Evolutionary conservation across 345 rosid species (phyloP).

Genomic region (Boechera divaricarpa): DNA sequence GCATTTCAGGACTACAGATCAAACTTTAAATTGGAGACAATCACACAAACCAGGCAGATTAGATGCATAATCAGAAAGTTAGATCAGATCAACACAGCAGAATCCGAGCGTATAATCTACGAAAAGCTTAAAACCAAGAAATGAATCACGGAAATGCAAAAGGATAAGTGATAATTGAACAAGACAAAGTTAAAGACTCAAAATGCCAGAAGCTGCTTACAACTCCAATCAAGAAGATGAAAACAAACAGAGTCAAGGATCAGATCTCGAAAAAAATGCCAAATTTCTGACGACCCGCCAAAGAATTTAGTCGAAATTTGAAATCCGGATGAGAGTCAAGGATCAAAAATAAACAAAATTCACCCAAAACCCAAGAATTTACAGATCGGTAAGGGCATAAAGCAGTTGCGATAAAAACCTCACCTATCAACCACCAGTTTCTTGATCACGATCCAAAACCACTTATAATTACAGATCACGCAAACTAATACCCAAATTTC

Average conservation of each 20-base stretch:
- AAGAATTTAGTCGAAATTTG: conserved; percentile 14
- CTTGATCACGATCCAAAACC: conserved; percentile 38
- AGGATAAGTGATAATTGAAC: conserved; percentile 5
- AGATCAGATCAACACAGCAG: conserved; percentile 36
- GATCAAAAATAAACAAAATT: not conserved
- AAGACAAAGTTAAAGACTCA: conserved; percentile 18
- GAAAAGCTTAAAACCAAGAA: not conserved
- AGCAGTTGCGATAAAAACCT: not conserved
- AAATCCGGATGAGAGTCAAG: conserved; percentile 23
- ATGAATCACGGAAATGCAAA: conserved; percentile 26
- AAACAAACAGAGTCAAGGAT: conserved; percentile 1
- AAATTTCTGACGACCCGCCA: conserved; percentile 21
- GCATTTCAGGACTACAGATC: not conserved
- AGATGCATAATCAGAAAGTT: not conserved
- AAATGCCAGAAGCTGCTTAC: conserved; percentile 27
- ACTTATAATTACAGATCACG: conserved; percentile 42
- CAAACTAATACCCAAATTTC: conserved; percentile 24
- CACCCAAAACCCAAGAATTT: conserved; percentile 19
- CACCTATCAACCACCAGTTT: conserved; percentile 36
- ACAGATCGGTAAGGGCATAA: conserved; percentile 11
- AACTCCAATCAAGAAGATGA: conserved; percentile 2
- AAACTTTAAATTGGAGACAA: too few relatives aligned
- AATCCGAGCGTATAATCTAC: conserved; percentile 7
- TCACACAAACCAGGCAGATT: not conserved
- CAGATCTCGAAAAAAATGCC: conserved; percentile 30